Evolutionary conservation across 208 protist genomes (phyloP).

Genomic region (Trypanosomatidae sp.): DNA sequence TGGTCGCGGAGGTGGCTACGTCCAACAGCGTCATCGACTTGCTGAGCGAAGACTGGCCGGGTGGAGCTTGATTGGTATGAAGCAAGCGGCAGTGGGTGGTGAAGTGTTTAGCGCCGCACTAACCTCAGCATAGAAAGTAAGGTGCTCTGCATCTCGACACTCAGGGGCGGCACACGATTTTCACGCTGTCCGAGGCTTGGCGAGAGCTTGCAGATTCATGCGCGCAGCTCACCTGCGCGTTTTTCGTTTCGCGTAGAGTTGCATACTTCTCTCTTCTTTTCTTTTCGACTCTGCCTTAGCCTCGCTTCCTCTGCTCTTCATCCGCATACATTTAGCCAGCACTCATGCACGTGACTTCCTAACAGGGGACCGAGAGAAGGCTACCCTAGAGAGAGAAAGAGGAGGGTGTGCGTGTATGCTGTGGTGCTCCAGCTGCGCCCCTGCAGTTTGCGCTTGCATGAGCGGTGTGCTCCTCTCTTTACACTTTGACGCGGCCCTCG

Average conservation of each 20-base stretch:
- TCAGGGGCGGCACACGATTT: background rate
- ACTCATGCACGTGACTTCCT: background rate
- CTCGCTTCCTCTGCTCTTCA: background rate
- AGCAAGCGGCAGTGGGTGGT: background rate
- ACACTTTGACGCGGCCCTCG: background rate
- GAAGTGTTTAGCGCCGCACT: background rate
- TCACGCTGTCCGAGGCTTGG: background rate
- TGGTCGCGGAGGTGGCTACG: background rate
- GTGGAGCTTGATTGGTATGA: background rate
- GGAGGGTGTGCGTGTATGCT: background rate
- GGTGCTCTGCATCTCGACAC: background rate
- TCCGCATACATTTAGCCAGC: background rate
- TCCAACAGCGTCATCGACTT: background rate
- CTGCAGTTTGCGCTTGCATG: background rate
- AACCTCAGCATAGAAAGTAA: background rate
- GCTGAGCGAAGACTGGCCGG: conserved; percentile 5
- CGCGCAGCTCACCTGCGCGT: background rate
- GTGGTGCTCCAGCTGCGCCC: background rate
- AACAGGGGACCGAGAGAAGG: too few relatives aligned
- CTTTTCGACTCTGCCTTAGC: background rate
- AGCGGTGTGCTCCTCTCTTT: background rate
- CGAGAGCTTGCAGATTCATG: background rate
- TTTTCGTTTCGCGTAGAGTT: background rate
- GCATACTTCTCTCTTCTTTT: background rate
- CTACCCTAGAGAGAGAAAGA: background rate